Percentiles rank a stretch among this genome's conserved stretches.
phyloP scores from a whole-genome alignment of 2,329 filamentous ascomycete genomes.

The Aureobasidium mangrovei region DNA sequence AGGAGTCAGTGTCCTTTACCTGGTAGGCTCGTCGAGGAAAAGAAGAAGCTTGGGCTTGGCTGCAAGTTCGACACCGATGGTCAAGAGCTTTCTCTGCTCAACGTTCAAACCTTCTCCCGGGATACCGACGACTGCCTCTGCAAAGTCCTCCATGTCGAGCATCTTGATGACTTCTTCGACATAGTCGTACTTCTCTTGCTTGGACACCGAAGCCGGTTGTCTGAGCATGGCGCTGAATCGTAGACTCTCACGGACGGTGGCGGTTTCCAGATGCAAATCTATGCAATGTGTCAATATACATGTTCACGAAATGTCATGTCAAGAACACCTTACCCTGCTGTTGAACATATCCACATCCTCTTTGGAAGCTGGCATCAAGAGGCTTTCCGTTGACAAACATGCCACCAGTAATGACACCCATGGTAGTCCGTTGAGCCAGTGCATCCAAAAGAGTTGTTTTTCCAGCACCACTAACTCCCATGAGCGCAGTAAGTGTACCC shows the following conservation, averaged over 20 bases:
- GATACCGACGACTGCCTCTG: conserved; percentile 83
- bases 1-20: not conserved
- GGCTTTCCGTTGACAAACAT: conserved; percentile 73
- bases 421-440: conserved; percentile 74
- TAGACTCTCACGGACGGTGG: conserved; percentile 80
- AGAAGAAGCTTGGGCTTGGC: conserved; percentile 83
- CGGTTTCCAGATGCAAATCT: conserved; percentile 76
- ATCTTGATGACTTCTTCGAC: conserved; percentile 87
- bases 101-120: conserved; percentile 74
- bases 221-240: conserved; percentile 78
- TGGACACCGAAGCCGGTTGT: conserved; percentile 66
- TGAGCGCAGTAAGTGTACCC: conserved; percentile 78
- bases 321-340: conserved; percentile 47
- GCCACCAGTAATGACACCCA: conserved; percentile 80
- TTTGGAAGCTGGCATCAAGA: conserved; percentile 75
- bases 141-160: conserved; percentile 81
- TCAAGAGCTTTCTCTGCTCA: conserved; percentile 65
- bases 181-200: conserved; percentile 72
- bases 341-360: conserved; percentile 85
- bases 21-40: conserved; percentile 87
- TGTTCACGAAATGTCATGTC: no score
- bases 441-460: conserved; percentile 88
- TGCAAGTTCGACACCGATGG: conserved; percentile 91
- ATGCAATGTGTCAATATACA: no score
- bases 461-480: conserved; percentile 88